Evolutionary conservation across 2,329 filamentous ascomycete genomes (phyloP).

Genomic region (Talaromyces rugulosus): DNA sequence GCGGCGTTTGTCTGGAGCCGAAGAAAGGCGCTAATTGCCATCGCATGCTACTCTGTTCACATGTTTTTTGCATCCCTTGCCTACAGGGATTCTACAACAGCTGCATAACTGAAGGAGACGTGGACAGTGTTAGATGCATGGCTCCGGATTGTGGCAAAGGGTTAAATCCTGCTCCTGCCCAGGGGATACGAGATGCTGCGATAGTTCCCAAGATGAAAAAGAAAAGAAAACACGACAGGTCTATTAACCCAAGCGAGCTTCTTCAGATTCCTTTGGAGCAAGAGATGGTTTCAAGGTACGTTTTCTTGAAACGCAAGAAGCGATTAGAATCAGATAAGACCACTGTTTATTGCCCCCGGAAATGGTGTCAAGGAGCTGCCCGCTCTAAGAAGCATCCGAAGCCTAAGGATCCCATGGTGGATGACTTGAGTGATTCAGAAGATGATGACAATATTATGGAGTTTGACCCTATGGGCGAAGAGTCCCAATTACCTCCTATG

Average conservation of each 20-base stretch:
- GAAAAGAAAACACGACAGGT: slow-evolving; percentile 63
- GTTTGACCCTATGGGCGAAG: slow-evolving; percentile 42
- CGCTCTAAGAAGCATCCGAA: slow-evolving; percentile 70
- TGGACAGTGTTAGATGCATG: slow-evolving; percentile 74
- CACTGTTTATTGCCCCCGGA: slow-evolving; percentile 86
- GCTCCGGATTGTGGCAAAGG: slow-evolving; percentile 72
- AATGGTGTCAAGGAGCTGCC: slow-evolving; percentile 89
- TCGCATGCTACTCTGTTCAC: slow-evolving; percentile 73
- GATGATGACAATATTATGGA: slow-evolving; percentile 41
- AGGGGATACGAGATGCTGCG: background rate
- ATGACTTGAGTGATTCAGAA: slow-evolving; percentile 44
- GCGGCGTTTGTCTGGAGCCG: slow-evolving; percentile 83
- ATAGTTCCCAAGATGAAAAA: slow-evolving; percentile 34
- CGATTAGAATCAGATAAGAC: slow-evolving; percentile 87
- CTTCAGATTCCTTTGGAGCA: slow-evolving; percentile 69
- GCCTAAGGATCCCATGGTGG: slow-evolving; percentile 61
- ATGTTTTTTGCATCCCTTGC: slow-evolving; percentile 89
- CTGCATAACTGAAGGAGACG: slow-evolving; percentile 79
- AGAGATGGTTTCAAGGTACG: slow-evolving; percentile 76
- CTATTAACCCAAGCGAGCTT: slow-evolving; percentile 78
- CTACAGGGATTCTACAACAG: slow-evolving; percentile 85
- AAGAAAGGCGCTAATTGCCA: slow-evolving; percentile 84
- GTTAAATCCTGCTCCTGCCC: slow-evolving; percentile 26
- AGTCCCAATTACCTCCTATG: slow-evolving; percentile 42
- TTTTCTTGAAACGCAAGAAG: slow-evolving; percentile 85